Percentiles rank a stretch among this genome's conserved stretches.
These are phyloP conservation scores for Tylopilus vinaceipallidus DNA, from an alignment of 768 basidiomycete species.

Conservation along the genomic window DNA sequence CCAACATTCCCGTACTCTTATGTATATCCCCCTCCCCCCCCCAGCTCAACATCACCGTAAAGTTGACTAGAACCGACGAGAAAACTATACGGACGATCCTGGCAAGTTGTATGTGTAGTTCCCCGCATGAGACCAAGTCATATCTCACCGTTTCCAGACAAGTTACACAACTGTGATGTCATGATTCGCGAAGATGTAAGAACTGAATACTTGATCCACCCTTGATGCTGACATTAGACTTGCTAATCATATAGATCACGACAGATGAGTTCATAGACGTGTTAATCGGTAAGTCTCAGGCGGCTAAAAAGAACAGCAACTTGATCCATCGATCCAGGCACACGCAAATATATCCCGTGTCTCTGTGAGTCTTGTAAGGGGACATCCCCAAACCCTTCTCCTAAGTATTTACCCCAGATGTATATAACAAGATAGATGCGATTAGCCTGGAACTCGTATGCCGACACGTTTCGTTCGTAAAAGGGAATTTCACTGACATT, in stretches of 20 bases:
- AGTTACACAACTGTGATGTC: conserved; percentile 91
- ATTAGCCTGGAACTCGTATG: conserved; percentile 69
- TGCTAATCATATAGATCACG: conserved; percentile 61
- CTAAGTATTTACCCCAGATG: conserved; percentile 49
- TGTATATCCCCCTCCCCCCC: not conserved
- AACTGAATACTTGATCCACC: not conserved
- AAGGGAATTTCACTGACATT: not conserved
- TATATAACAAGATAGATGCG: conserved; percentile 96
- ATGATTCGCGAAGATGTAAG: conserved; percentile 97
- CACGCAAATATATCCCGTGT: conserved; percentile 93
- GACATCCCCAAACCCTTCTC: not conserved
- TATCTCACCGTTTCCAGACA: conserved; percentile 48
- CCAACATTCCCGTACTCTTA: not conserved
- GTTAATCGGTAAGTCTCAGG: conserved; percentile 65
- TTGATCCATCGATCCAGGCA: conserved; percentile 47
- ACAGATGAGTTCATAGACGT: conserved; percentile 98
- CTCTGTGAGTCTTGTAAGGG: conserved; percentile 55
- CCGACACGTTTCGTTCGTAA: not conserved
- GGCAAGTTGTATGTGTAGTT: conserved; percentile 64
- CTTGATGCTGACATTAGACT: conserved; percentile 2
- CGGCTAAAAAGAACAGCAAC: not conserved
- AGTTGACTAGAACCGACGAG: conserved; percentile 92
- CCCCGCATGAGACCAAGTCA: not conserved
- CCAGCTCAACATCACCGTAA: conserved; percentile 86
- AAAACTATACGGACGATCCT: conserved; percentile 92